Base-by-base conservation (phyloP, 2,329 filamentous ascomycete genomes). In the Xenoacremonium recifei region DNA sequence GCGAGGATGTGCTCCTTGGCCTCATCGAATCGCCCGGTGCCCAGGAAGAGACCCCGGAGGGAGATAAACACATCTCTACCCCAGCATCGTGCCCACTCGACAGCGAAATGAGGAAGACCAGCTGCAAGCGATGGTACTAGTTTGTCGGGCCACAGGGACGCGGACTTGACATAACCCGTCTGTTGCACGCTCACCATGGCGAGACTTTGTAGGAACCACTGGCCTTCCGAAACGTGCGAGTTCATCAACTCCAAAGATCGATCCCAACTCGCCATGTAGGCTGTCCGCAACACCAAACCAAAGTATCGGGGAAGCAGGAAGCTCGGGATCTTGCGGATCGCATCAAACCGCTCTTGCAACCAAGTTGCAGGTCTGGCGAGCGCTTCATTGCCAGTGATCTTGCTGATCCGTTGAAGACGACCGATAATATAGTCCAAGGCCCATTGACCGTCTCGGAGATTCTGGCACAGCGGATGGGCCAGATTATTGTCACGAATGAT, bases 1-100 rank as follows among this genome's bases (percentile, higher is more conserved):
- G 91, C 92, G 46, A 89, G 73, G 44, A 99, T 96, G 59, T 99
- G 95, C 63, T 97, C 90, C 59, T 82, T 91, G 6, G 93, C 93
- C 62, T 96, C 91, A 3, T 78, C 80, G 56, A 87, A 96, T 7
- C 93, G 84, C 2, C 90, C 89, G 10, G 92, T 97, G 30, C 88
- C 90, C 25, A 99, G 79, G 53, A 88, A 89, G n/a, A 99, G 75
- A 32, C 93, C 93, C 37, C 93, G 85, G 30, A 96, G 80, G 12
- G 93, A 93, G 50, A 99, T 99, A 65, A 96, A 97, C 11, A 96
- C 89, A 64, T 99, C 93, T 42, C 93, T 85, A 6, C 95, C 93
- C 93, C 93, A 99, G 66, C 92, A 96, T 56, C 93, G 81, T 37
- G 92, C 91, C 91, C 93, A 99, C 56, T 90, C 85, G 7, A 88